Evolutionary conservation across 164 flowering plant species (phyloP).

Genomic region (Vitis cinerea): DNA sequence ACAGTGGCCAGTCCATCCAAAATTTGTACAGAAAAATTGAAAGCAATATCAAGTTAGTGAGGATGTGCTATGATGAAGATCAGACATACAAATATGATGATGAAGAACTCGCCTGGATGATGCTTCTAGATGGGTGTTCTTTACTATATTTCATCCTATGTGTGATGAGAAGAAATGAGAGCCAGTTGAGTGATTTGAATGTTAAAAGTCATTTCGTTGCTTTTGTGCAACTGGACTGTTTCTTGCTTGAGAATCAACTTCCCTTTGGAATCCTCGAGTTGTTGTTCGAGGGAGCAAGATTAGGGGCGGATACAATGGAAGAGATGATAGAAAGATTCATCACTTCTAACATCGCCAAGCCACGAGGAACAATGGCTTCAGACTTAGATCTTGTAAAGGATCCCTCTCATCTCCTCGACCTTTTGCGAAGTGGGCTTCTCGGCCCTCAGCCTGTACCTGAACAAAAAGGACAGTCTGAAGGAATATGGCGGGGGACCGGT

Average conservation of each 20-base stretch:
- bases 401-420: too few relatives aligned
- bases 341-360: too few relatives aligned
- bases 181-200: neutral
- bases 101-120: neutral
- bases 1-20: too few relatives aligned
- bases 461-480: too few relatives aligned
- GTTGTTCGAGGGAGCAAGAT: neutral
- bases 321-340: neutral
- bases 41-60: neutral
- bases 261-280: slow-evolving; percentile 1
- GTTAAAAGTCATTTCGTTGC: neutral
- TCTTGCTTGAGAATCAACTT: slow-evolving; percentile 18
- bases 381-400: too few relatives aligned
- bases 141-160: neutral
- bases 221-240: neutral
- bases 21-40: too few relatives aligned
- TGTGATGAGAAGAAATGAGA: too few relatives aligned
- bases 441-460: too few relatives aligned
- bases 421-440: too few relatives aligned
- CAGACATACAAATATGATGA: neutral
- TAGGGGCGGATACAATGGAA: neutral
- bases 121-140: neutral
- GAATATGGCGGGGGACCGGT: too few relatives aligned
- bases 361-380: too few relatives aligned
- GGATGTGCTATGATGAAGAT: neutral